Percentiles rank a stretch among this genome's conserved stretches.
phyloP scores from a whole-genome alignment of 2,329 filamentous ascomycete species.

The Aspergillus sp. region DNA sequence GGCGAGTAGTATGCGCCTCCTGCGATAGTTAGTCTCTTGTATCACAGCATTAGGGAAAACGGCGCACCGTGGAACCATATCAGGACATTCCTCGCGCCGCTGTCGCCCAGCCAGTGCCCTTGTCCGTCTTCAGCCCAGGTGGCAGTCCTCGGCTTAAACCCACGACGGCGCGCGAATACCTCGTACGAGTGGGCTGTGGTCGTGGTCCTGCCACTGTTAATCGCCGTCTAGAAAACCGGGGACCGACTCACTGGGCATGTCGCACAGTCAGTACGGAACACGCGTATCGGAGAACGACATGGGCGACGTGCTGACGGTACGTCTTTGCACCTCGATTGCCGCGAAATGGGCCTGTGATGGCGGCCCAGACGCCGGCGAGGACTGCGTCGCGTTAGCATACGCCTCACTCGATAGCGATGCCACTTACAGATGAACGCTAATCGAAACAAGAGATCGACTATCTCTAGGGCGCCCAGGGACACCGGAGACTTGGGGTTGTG shows the following conservation, averaged over 20 bases:
- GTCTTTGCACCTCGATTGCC: neutral
- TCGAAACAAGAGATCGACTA: neutral
- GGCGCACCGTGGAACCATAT: neutral
- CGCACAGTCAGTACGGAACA: neutral
- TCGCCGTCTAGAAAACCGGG: neutral
- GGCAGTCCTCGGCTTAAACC: neutral
- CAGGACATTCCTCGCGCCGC: neutral
- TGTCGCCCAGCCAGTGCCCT: neutral
- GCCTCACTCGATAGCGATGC: neutral
- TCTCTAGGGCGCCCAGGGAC: neutral
- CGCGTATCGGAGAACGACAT: neutral
- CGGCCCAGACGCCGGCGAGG: neutral
- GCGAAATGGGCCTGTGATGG: neutral
- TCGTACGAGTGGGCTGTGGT: neutral
- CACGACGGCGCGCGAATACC: neutral
- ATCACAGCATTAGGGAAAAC: neutral
- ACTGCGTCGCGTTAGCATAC: neutral
- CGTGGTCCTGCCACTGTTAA: neutral
- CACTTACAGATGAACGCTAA: neutral
- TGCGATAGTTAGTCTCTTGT: neutral
- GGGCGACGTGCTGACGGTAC: neutral
- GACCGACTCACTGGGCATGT: neutral
- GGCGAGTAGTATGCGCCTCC: neutral
- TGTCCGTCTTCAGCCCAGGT: neutral
- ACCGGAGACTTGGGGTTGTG: neutral